Conservation (phyloP, 1,284 basidiomycete genomes). For the Pyrrhoderma lamaoense region DNA sequence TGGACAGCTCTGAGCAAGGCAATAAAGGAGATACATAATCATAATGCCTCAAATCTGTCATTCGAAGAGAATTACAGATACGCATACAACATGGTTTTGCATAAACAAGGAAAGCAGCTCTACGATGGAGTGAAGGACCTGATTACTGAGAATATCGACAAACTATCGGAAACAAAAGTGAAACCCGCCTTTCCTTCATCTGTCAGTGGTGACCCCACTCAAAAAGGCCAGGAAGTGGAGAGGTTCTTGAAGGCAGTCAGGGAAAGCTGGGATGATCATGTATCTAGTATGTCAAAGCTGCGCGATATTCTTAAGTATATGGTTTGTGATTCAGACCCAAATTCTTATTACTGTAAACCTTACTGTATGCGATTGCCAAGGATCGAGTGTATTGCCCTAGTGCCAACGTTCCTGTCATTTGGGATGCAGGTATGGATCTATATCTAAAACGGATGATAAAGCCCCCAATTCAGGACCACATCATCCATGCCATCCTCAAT, state of each 20-base stretch:
- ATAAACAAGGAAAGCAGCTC: constrained; percentile 80
- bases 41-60: constrained; percentile 87
- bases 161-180: constrained; percentile 71
- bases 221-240: constrained; percentile 74
- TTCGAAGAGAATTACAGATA: constrained; percentile 97
- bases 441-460: constrained; percentile 84
- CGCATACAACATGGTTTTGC: constrained; percentile 90
- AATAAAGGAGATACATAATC: constrained; percentile 92
- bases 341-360: constrained; percentile 1
- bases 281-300: constrained; percentile 82
- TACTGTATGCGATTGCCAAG: constrained; percentile 35
- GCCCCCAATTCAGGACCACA: constrained; percentile 76
- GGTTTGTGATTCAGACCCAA: constrained; percentile 44
- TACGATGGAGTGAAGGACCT: constrained; percentile 84
- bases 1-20: constrained; percentile 76
- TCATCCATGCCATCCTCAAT: constrained; percentile 76
- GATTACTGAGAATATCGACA: constrained; percentile 77
- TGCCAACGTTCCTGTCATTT: constrained; percentile 70
- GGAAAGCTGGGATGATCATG: constrained; percentile 93
- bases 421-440: constrained; percentile 77
- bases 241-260: constrained; percentile 77
- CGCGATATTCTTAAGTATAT: constrained; percentile 94
- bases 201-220: constrained; percentile 46
- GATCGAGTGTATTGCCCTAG: constrained; percentile 80
- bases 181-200: constrained; percentile 76